Evolutionary conservation across 345 rosid species (phyloP).

Genomic region (Isatis tinctoria): DNA sequence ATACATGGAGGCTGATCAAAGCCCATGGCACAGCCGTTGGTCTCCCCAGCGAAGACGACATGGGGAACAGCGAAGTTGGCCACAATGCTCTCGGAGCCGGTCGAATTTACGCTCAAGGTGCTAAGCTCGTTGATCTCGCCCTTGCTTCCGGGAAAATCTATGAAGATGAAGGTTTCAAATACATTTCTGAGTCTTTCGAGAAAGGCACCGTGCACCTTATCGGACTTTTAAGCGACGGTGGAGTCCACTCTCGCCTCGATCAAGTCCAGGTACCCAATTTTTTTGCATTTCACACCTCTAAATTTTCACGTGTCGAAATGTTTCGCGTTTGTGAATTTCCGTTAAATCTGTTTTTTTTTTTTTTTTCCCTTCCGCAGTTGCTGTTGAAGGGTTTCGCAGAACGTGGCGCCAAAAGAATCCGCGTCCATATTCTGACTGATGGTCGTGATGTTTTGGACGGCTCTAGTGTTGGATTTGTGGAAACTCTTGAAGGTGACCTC

Average conservation of each 20-base stretch:
- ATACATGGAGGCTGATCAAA: slow-evolving; percentile 77
- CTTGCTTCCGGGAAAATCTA: slow-evolving; percentile 84
- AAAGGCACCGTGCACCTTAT: slow-evolving; percentile 75
- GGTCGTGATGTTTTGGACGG: slow-evolving; percentile 99
- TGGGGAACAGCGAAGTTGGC: slow-evolving; percentile 99
- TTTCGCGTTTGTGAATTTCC: neutral
- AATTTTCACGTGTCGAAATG: neutral
- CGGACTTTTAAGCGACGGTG: slow-evolving; percentile 92
- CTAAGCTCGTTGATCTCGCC: slow-evolving; percentile 90
- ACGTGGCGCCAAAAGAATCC: slow-evolving; percentile 83
- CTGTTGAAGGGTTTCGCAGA: slow-evolving; percentile 77
- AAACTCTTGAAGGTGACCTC: slow-evolving; percentile 73
- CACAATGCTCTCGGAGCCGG: slow-evolving; percentile 99
- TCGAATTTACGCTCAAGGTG: slow-evolving; percentile 93
- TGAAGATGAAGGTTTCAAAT: slow-evolving; percentile 80
- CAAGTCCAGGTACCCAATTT: slow-evolving; percentile 59
- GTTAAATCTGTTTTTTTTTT: neutral
- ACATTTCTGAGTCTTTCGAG: slow-evolving; percentile 55
- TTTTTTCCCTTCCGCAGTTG: slow-evolving; percentile 41
- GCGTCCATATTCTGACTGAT: slow-evolving; percentile 93
- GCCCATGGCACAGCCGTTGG: slow-evolving; percentile 96
- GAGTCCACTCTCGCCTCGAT: slow-evolving; percentile 95
- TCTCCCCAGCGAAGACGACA: slow-evolving; percentile 93
- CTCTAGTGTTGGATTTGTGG: slow-evolving; percentile 79
- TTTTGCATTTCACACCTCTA: neutral